A percentile compares a stretch with the other conserved stretches of the same genome.
Evolutionary conservation across 257 asterid genomes (phyloP).

Genomic region (Solanum sejunctum): DNA sequence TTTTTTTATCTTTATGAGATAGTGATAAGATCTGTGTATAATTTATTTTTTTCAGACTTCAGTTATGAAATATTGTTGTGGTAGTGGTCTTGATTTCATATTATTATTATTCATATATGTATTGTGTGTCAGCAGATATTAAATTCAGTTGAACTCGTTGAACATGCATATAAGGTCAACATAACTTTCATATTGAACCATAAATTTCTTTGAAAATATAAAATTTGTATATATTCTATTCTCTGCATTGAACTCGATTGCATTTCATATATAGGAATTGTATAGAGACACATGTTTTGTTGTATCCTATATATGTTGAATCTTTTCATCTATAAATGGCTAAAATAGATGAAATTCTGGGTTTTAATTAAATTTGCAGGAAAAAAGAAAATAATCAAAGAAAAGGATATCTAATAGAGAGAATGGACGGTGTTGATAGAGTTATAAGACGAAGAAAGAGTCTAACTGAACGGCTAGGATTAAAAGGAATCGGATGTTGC

Average conservation of each 20-base stretch:
- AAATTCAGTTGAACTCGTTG: background rate
- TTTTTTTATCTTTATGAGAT: too few species aligned
- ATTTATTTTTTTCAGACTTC: too few species aligned
- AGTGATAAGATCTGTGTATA: too few species aligned
- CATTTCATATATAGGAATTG: too few species aligned
- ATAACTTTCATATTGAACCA: background rate
- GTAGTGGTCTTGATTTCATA: too few species aligned
- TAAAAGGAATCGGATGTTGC: constrained; percentile 47
- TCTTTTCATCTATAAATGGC: background rate
- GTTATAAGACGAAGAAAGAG: constrained; percentile 38
- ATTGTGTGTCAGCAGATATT: background rate
- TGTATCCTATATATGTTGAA: background rate
- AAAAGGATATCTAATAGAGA: background rate
- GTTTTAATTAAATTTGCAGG: constrained; percentile 42
- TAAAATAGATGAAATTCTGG: constrained; percentile 33
- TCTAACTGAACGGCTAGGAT: constrained; percentile 59
- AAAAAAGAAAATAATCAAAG: background rate
- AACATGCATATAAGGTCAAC: background rate
- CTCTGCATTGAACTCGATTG: too few species aligned
- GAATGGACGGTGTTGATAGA: constrained; percentile 51
- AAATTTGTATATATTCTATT: too few species aligned
- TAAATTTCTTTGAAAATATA: too few species aligned
- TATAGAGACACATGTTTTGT: background rate
- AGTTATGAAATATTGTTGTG: too few species aligned
- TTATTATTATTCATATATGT: too few species aligned